Base-by-base conservation (phyloP, 257 asterid genomes). In the Primulina eburnea region DNA sequence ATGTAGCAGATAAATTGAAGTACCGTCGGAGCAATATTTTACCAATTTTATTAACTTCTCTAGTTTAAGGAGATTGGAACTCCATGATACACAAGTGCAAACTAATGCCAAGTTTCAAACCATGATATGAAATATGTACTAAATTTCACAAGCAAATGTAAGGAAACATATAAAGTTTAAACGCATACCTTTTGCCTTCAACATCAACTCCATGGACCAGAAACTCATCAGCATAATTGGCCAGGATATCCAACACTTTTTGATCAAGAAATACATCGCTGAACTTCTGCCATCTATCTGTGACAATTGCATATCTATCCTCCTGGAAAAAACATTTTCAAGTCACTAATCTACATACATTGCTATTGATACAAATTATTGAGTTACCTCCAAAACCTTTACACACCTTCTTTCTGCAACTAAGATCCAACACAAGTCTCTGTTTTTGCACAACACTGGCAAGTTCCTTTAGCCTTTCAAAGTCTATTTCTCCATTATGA, bases 121-220 rank as follows among this genome's bases (percentile, higher is more conserved):
- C 64, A 57, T 67, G 52, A 75, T 24, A 21, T 2, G n/a, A 21
- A 55, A 52, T n/a, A 17, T 2, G 8, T 16, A 56, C 47, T 64
- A 53, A 20, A 35, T 66, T 28, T 32, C 9, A 20, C 47, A 21
- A 64, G 14, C 5, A 67, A 62, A 28, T 50, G 38, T 11, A 56
- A 70, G 20, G 29, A 55, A 55, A 20, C 61, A 57, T 11, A 20
- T 64, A 56, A 24, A 43, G 62, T 56, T 67, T 61, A 21, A 59
- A 53, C 52, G 75, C 79, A 7, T 81, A 93, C 98, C 86, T 89
- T 83, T 94, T 94, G 68, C 99, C 97, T 89, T 94, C 99, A 73
- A 91, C 97, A 73, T 94, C 97, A 71, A 94, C 99, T 81, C 99
- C 97, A 77, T 93, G 97, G 75, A 94, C 97, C 70, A 91, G 94